Conservation (phyloP, 345 rosid species). For the Schrenkiella parvula region DNA sequence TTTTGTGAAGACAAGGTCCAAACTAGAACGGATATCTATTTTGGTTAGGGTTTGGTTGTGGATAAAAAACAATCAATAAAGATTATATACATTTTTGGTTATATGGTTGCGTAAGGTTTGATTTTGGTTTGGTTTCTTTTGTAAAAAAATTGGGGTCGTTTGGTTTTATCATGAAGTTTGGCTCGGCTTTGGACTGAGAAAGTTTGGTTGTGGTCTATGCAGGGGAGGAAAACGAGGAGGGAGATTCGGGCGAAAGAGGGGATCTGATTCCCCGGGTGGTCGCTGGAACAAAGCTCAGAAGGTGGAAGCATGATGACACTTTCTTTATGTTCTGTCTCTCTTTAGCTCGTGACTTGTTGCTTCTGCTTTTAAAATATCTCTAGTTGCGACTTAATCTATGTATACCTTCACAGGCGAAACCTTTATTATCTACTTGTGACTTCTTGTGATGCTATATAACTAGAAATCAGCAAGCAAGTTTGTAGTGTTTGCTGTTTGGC, state of each 20-base stretch:
- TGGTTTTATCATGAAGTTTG: no score
- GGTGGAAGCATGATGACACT: constrained; percentile 27
- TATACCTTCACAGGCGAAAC: background rate
- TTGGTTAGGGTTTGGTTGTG: background rate
- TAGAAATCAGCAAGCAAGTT: background rate
- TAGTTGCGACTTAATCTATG: background rate
- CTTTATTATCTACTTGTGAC: background rate
- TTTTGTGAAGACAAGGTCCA: background rate
- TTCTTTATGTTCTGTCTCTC: background rate
- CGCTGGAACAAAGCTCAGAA: constrained; percentile 69
- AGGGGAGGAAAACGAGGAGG: constrained; percentile 88
- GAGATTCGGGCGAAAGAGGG: constrained; percentile 54
- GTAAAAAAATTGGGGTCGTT: no score
- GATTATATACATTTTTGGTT: no score
- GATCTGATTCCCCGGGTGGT: constrained; percentile 40
- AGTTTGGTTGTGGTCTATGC: constrained; percentile 1
- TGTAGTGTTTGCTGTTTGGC: background rate
- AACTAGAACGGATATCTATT: background rate
- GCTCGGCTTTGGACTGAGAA: background rate
- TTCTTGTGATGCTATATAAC: constrained; percentile 5
- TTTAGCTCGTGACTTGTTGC: constrained; percentile 13
- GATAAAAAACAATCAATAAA: no score
- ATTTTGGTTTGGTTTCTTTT: no score
- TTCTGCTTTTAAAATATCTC: constrained; percentile 9
- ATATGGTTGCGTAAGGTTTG: no score